Evolutionary conservation across 2,329 filamentous ascomycete genomes (phyloP), one percentile per base, ranked within the genome.

Genomic region (Orbilia javanica): DNA sequence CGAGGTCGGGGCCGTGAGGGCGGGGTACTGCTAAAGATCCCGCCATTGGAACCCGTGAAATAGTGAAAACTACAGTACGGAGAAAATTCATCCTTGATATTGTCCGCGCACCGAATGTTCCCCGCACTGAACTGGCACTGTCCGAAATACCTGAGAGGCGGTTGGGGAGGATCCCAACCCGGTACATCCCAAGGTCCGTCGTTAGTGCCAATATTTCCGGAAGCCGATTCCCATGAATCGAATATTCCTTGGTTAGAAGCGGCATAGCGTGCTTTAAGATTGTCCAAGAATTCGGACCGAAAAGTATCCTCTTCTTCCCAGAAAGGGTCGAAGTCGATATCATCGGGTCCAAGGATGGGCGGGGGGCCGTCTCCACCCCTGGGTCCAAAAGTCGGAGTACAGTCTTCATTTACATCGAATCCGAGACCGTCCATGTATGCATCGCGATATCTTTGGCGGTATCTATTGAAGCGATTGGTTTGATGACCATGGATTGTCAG

Each of bases 1-100:
- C 36, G 11, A 39, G 36, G 4, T 39, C 36, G 36, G 5, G 36
- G 36, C 5, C 36, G 36, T 15, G 36, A 11, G 1, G 36, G 31
- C 18, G 31, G 64, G 31, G n/a, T 25, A 39, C 11, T 13, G 11
- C 36, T 39, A 20, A 55, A 46, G 7, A 39, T 46, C n/a, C 29
- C 27, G 10, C 36, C 53, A 11, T n/a, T n/a, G 4, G 18, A 27
- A 22, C 4, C 10, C 1, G 15, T 4, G 13, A 62, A 53, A 6
- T 22, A 42, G 67, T 78, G 67, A 18, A 67, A 72, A n/a, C 68
- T 67, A 34, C 74, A 72, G 44, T 62, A 78, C 4, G 50, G 42
- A 8, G 60, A 63, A 44, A 11, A 34, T 7, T 55, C 27, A n/a
- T 53, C 62, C 7, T 27, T n/a, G 6, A 70, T 55, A n/a, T 27